These are phyloP conservation scores for Cercospora nicotianae DNA, from an alignment of 2,329 filamentous ascomycete species.

Conservation along the genomic window DNA sequence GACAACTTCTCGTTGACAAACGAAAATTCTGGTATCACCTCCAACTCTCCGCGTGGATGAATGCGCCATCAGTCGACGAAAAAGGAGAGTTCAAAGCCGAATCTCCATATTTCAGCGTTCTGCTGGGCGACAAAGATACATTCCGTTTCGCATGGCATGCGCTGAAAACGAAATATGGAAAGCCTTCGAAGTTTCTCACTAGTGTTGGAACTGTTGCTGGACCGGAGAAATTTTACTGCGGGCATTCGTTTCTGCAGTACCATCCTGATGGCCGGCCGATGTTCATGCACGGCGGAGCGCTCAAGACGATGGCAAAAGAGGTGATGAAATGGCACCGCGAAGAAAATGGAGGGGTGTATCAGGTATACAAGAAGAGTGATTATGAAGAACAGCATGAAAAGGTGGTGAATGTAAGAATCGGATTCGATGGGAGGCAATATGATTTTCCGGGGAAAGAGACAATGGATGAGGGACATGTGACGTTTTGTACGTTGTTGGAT, in stretches of 20 bases:
- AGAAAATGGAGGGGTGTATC: slow-evolving; percentile 33
- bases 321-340: slow-evolving; percentile 34
- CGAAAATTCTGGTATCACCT: slow-evolving; percentile 42
- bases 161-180: slow-evolving; percentile 38
- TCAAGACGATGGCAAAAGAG: slow-evolving; percentile 35
- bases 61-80: slow-evolving; percentile 27
- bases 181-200: slow-evolving; percentile 36
- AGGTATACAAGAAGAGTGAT: slow-evolving; percentile 34
- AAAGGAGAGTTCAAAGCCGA: slow-evolving; percentile 3
- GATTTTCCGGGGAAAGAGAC: slow-evolving; percentile 23
- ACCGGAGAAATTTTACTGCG: slow-evolving; percentile 34
- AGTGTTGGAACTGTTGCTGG: slow-evolving; percentile 33
- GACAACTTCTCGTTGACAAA: slow-evolving; percentile 43
- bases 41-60: slow-evolving; percentile 40
- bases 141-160: slow-evolving; percentile 42
- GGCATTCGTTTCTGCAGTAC: slow-evolving; percentile 40
- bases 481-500: slow-evolving; percentile 30
- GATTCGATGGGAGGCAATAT: slow-evolving; percentile 17
- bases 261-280: slow-evolving; percentile 36
- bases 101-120: slow-evolving; percentile 34
- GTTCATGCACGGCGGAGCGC: slow-evolving; percentile 39
- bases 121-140: slow-evolving; percentile 44
- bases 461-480: slow-evolving; percentile 16
- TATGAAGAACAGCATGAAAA: slow-evolving; percentile 24
- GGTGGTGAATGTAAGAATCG: slow-evolving; percentile 21